phyloP scores from a whole-genome alignment of 208 protist species.

The Angomonas desouzai region DNA sequence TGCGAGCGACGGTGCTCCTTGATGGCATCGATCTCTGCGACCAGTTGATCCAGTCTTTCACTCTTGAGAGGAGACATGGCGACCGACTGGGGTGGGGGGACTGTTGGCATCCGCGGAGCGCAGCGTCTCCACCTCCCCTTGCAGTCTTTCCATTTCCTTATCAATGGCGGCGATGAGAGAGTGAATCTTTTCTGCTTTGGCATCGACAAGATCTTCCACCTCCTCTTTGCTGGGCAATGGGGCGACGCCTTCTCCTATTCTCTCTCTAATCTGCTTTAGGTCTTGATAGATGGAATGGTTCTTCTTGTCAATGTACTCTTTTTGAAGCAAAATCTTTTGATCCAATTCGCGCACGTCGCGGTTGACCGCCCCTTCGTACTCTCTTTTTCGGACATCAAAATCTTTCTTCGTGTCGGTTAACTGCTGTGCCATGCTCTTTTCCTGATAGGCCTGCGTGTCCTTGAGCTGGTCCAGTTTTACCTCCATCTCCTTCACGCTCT shows the following conservation, averaged over 20 bases:
- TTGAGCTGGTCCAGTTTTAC: slow-evolving; percentile 10
- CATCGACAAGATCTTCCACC: neutral
- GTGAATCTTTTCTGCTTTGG: neutral
- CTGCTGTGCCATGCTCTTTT: slow-evolving; percentile 16
- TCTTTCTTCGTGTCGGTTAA: slow-evolving; percentile 4
- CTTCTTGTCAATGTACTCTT: slow-evolving; percentile 15
- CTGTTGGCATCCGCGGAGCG: neutral
- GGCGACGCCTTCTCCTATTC: slow-evolving; percentile 3
- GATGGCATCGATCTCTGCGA: neutral
- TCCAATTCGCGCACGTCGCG: neutral
- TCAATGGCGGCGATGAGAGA: slow-evolving; percentile 6
- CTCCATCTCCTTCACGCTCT: neutral
- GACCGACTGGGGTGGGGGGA: neutral
- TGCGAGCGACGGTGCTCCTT: neutral
- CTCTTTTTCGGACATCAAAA: slow-evolving; percentile 19
- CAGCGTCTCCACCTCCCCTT: neutral
- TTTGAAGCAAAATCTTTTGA: slow-evolving; percentile 6
- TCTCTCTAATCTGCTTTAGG: slow-evolving; percentile 2
- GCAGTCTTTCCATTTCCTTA: slow-evolving; percentile 3
- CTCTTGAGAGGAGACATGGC: slow-evolving; percentile 10
- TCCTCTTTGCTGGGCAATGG: neutral
- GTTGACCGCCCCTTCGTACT: slow-evolving; percentile 14
- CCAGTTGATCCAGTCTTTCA: slow-evolving; percentile 6
- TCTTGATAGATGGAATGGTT: neutral
- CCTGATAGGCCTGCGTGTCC: slow-evolving; percentile 15